Conservation (phyloP, 345 rosid species). For the Kandelia obovata region DNA sequence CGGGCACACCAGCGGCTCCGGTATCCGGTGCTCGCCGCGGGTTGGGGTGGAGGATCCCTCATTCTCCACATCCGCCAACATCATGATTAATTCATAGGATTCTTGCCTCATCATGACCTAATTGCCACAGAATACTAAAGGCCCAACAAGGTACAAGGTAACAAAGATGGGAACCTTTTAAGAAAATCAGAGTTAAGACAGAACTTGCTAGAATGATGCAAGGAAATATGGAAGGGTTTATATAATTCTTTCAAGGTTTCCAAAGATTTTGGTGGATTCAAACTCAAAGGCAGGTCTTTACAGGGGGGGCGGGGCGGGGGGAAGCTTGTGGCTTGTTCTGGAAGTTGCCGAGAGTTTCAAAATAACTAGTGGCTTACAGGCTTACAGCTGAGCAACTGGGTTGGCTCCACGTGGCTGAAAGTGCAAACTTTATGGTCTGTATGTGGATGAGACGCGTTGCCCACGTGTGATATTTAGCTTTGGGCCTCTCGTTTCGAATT, state of each 20-base stretch:
- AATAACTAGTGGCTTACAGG: neutral
- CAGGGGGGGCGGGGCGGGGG: neutral
- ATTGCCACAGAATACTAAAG: neutral
- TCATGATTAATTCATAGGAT: neutral
- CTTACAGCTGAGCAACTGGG: neutral
- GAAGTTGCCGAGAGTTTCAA: neutral
- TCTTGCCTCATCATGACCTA: neutral
- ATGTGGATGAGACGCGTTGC: neutral
- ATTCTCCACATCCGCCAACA: neutral
- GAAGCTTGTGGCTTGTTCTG: neutral
- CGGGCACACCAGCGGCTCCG: conserved; percentile 17
- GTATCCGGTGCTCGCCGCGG: conserved; percentile 15
- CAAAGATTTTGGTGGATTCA: too few relatives aligned
- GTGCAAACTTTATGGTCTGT: neutral
- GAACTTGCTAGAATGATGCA: neutral
- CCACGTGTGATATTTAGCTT: too few relatives aligned
- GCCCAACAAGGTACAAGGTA: too few relatives aligned
- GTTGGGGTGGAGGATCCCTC: conserved; percentile 14
- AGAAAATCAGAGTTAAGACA: neutral
- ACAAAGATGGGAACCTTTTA: neutral
- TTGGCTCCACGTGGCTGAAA: neutral
- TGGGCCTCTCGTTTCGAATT: neutral
- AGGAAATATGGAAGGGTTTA: neutral
- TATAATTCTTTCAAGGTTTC: neutral
- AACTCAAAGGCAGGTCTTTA: neutral